Evolutionary conservation across 2,329 filamentous ascomycete species (phyloP), one percentile per base, ranked within the genome.

Genomic region (Paecilomyces niveus): DNA sequence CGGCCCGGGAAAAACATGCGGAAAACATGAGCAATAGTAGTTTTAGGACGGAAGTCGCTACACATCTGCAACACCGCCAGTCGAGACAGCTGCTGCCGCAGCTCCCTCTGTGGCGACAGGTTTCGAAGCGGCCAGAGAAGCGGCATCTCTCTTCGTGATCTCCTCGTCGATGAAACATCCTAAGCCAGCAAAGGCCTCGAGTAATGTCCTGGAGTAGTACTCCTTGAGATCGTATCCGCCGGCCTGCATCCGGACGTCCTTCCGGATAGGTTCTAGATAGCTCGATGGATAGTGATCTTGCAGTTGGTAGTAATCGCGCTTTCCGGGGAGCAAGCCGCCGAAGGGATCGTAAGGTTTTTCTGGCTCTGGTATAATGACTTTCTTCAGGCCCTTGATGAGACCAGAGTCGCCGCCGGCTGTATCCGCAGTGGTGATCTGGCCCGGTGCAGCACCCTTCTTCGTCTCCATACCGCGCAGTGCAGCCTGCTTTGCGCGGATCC

Each of bases 331-430:
- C 61, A 92, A 76, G 0, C 91, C 94, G 45, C 86, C 91, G 70
- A 94, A 96, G 0, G 93, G 89, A 76, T 97, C 92, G 76, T 96
- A 97, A 0, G 90, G 87, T 59, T 86, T 86, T 66, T 91, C 86
- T 5, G 83, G 83, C 35, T 83, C 83, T 1, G 84, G 82, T 2
- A 81, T 80, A 58, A 82, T 78, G 55, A 80, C 79, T 59, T 80
- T 87, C 74, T 89, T 91, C 59, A 97, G 81, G 1, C 93, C 93
- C 65, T 90, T 89, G 74, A 97, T 92, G 2, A 87, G 70, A 53
- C 83, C 78, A 0, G 68, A 62, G 58, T 63, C 67, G 18, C 59
- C 62, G 9, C 58, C 54, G 2, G 65, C 72, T n/a, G 68, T 65
- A 45, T 67, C 67, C 1, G 66, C 61, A 8, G 63, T 59, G 0